phyloP scores from a whole-genome alignment of 2,329 filamentous ascomycete genomes.

The Ceratocystis smalleyi region DNA sequence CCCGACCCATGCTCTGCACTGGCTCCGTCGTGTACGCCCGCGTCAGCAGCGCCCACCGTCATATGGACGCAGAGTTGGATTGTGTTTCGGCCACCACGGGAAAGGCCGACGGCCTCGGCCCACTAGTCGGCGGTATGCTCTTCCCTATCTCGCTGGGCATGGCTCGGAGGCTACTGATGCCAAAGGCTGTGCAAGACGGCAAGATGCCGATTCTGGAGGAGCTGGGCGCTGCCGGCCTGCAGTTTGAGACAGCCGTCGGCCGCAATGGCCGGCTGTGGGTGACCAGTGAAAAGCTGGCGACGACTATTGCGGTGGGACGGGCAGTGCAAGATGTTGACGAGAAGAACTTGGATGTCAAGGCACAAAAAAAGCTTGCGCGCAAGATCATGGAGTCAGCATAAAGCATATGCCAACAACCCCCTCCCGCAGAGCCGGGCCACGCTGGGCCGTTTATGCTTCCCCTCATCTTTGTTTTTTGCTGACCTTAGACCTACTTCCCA shows the following conservation, averaged over 20 bases:
- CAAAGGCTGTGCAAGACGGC: slow-evolving; percentile 44
- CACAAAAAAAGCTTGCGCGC: slow-evolving; percentile 55
- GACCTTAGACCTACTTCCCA: not conserved
- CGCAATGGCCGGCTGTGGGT: slow-evolving; percentile 90
- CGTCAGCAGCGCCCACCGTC: slow-evolving; percentile 58
- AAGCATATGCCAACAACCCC: too few relatives aligned
- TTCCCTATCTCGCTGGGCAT: slow-evolving; percentile 67
- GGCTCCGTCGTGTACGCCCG: slow-evolving; percentile 82
- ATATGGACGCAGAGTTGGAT: slow-evolving; percentile 80
- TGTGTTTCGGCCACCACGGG: slow-evolving; percentile 77
- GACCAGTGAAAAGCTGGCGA: slow-evolving; percentile 57
- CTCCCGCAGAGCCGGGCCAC: not conserved
- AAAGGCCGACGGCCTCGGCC: slow-evolving; percentile 75
- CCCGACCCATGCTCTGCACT: slow-evolving; percentile 56
- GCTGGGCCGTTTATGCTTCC: not conserved
- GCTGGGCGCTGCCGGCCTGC: slow-evolving; percentile 56
- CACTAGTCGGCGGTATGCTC: slow-evolving; percentile 70
- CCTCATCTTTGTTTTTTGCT: not conserved
- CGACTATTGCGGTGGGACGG: slow-evolving; percentile 61
- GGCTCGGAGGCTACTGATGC: slow-evolving; percentile 61
- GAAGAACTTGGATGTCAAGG: slow-evolving; percentile 43
- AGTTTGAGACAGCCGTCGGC: slow-evolving; percentile 87
- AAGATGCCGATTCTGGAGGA: slow-evolving; percentile 63
- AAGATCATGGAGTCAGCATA: slow-evolving; percentile 28
- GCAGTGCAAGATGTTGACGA: slow-evolving; percentile 67